Percentiles rank a stretch among this genome's conserved stretches.
These are phyloP conservation scores for Fusarium sp. DNA, from an alignment of 2,329 filamentous ascomycete species.

Conservation along the genomic window DNA sequence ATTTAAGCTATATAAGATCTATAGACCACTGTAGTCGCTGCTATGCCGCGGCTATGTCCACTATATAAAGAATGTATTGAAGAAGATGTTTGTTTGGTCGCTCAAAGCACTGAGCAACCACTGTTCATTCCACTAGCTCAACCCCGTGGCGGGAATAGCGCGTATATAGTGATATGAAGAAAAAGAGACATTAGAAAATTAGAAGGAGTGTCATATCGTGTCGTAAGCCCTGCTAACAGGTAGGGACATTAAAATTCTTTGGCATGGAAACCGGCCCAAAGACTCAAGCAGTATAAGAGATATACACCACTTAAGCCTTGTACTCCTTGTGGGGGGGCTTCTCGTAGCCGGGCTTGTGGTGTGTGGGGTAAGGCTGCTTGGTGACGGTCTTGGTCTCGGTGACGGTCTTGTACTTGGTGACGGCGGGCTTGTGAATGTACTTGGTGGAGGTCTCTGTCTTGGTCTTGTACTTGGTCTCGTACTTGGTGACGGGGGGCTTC, in stretches of 20 bases:
- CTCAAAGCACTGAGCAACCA: neutral
- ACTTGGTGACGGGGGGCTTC: constrained; percentile 21
- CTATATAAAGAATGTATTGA: constrained; percentile 39
- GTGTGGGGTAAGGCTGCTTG: constrained; percentile 2
- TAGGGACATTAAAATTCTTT: neutral
- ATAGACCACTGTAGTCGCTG: constrained; percentile 25
- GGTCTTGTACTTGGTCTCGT: constrained; percentile 13
- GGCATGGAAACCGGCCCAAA: neutral
- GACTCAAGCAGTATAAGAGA: neutral
- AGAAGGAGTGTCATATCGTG: constrained; percentile 18
- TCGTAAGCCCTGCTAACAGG: constrained; percentile 8
- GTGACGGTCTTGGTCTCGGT: constrained; percentile 18
- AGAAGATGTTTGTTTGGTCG: constrained; percentile 20
- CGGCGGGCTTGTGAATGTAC: constrained; percentile 6
- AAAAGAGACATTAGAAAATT: constrained; percentile 18
- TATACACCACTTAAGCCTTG: constrained; percentile 2
- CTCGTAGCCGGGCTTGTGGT: constrained; percentile 20
- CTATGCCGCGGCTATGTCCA: constrained; percentile 26
- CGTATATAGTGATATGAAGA: neutral
- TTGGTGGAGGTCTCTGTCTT: constrained; percentile 10
- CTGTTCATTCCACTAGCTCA: neutral
- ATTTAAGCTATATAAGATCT: constrained; percentile 18
- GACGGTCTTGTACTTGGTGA: constrained; percentile 16
- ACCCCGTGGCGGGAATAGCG: neutral
- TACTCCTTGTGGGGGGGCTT: constrained; percentile 14